A percentile compares a stretch with the other conserved stretches of the same genome.
Conservation (phyloP, 2,329 filamentous ascomycete species). For the Talaromyces sp. region DNA sequence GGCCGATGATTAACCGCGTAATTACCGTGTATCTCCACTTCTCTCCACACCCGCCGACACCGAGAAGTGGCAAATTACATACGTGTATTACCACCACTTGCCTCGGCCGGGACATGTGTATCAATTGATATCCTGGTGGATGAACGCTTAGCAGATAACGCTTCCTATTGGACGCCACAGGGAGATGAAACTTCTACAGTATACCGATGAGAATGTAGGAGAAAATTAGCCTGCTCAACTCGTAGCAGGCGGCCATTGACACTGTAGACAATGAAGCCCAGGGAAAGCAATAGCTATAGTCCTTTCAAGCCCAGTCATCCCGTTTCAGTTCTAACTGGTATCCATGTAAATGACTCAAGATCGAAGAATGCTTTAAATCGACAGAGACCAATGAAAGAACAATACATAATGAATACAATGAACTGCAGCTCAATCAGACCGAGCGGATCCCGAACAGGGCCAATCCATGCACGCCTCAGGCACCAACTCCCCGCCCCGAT, state of each 20-base stretch:
- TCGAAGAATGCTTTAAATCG: no score
- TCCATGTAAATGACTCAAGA: no score
- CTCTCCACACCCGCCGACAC: conserved; percentile 20
- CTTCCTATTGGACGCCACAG: conserved; percentile 2
- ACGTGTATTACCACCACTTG: conserved; percentile 6
- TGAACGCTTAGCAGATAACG: not conserved
- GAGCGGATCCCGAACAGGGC: not conserved
- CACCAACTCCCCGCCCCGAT: not conserved
- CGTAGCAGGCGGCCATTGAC: no score
- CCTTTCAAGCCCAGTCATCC: no score
- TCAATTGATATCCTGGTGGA: not conserved
- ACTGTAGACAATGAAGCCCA: no score
- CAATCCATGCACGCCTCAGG: not conserved
- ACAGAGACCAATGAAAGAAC: no score
- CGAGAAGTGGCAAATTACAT: conserved; percentile 13
- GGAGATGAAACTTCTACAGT: no score
- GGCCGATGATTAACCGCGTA: conserved; percentile 27
- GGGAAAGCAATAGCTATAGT: no score
- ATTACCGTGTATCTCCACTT: conserved; percentile 24
- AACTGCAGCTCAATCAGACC: not conserved
- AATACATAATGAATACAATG: no score
- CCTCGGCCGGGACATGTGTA: conserved; percentile 16
- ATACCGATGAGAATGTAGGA: not conserved
- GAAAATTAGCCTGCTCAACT: not conserved
- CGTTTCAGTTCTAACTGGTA: no score